Evolutionary conservation across 2,329 filamentous ascomycete genomes (phyloP).

Genomic region (Aspergillus pseudoviridinutans): DNA sequence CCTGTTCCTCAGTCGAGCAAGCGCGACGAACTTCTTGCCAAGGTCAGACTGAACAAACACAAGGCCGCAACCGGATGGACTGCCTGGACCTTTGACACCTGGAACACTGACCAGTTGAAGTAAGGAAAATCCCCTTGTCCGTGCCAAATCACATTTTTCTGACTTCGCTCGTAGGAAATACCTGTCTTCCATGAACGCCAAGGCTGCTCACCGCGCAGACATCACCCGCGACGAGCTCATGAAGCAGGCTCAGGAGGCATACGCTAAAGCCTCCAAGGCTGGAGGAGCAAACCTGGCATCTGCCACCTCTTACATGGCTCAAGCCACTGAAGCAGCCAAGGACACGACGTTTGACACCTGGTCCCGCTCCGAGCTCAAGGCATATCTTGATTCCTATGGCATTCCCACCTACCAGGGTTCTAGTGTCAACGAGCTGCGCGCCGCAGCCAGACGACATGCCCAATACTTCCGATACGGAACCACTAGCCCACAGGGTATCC

Average conservation of each 20-base stretch:
- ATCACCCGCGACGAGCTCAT: slow-evolving; percentile 70
- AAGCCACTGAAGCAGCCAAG: slow-evolving; percentile 64
- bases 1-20: slow-evolving; percentile 69
- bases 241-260: slow-evolving; percentile 49
- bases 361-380: slow-evolving; percentile 68
- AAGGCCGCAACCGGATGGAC: slow-evolving; percentile 65
- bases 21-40: slow-evolving; percentile 67
- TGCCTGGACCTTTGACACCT: slow-evolving; percentile 77
- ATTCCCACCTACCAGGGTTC: slow-evolving; percentile 65
- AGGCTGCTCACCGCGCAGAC: slow-evolving; percentile 59
- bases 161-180: slow-evolving; percentile 40
- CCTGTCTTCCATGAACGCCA: slow-evolving; percentile 45
- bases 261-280: slow-evolving; percentile 45
- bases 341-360: slow-evolving; percentile 66
- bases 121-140: slow-evolving; percentile 26
- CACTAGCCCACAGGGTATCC: slow-evolving; percentile 59
- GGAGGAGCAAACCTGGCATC: slow-evolving; percentile 54
- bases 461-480: slow-evolving; percentile 77
- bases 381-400: slow-evolving; percentile 75
- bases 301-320: slow-evolving; percentile 65
- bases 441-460: slow-evolving; percentile 66
- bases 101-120: slow-evolving; percentile 67
- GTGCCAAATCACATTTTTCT: background rate
- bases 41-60: slow-evolving; percentile 69
- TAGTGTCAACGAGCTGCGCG: slow-evolving; percentile 64